Evolutionary conservation across 75 land plant genomes (phyloP).

Genomic region (Pseudotsuga menziesii): DNA sequence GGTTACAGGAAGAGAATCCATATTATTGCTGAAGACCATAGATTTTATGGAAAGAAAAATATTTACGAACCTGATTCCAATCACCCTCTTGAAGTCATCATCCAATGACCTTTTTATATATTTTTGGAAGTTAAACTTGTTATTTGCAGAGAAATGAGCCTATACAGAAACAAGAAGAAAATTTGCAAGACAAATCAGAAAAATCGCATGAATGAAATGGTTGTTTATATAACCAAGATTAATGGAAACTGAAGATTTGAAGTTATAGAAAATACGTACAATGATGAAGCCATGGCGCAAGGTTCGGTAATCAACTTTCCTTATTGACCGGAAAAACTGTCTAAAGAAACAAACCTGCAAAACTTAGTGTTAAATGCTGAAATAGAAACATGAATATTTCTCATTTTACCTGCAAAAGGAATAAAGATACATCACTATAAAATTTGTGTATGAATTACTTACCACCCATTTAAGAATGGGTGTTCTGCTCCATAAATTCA

Average conservation of each 20-base stretch:
- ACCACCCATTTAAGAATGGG: slow-evolving; percentile 21
- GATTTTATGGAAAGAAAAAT: not conserved
- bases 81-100: slow-evolving; percentile 75
- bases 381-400: not conserved
- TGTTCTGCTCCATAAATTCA: slow-evolving; percentile 13
- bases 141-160: slow-evolving; percentile 61
- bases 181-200: too few relatives aligned
- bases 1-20: not conserved
- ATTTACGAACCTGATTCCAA: slow-evolving; percentile 56
- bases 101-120: slow-evolving; percentile 73
- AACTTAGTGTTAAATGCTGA: not conserved
- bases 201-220: not conserved
- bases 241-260: not conserved
- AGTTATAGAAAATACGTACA: slow-evolving; percentile 28
- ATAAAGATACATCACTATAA: not conserved
- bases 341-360: slow-evolving; percentile 66
- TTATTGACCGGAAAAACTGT: slow-evolving; percentile 77
- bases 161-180: slow-evolving; percentile 12
- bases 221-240: not conserved
- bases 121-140: slow-evolving; percentile 58
- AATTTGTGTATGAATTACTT: not conserved
- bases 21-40: not conserved
- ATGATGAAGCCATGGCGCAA: slow-evolving; percentile 71
- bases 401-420: not conserved
- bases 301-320: slow-evolving; percentile 59